These are phyloP conservation scores for Orbilia quercus DNA, from an alignment of 2,329 filamentous ascomycete genomes.

Conservation along the genomic window DNA sequence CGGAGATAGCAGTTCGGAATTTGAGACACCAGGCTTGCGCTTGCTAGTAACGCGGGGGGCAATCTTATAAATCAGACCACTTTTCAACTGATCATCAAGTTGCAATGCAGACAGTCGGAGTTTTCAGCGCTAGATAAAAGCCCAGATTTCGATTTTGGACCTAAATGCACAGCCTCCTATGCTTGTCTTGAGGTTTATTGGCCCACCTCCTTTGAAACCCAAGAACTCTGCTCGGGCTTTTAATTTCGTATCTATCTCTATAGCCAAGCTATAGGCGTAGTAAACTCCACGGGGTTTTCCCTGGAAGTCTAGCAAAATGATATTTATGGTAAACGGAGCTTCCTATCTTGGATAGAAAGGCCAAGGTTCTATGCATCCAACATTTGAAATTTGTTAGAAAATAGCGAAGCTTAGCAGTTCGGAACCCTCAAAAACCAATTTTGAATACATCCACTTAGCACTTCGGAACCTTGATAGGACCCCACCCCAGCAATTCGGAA, in stretches of 20 bases:
- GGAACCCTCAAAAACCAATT: constrained; percentile 33
- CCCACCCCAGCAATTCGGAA: constrained; percentile 49
- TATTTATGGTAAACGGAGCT: not conserved
- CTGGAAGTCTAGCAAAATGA: too few relatives aligned
- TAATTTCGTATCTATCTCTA: not conserved
- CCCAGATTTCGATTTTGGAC: too few relatives aligned
- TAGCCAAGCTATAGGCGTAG: too few relatives aligned
- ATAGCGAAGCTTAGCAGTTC: constrained; percentile 40
- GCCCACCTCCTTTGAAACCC: too few relatives aligned
- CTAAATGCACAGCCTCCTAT: too few relatives aligned
- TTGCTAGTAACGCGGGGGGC: too few relatives aligned
- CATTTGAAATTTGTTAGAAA: constrained; percentile 7
- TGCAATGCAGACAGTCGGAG: too few relatives aligned
- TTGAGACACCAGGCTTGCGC: not conserved
- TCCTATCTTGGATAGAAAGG: not conserved
- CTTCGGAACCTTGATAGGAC: constrained; percentile 47
- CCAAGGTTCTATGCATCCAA: too few relatives aligned
- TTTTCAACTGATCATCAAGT: not conserved
- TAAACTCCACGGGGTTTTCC: too few relatives aligned
- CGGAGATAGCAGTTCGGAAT: constrained; percentile 20
- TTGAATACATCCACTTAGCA: constrained; percentile 27
- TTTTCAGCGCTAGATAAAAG: too few relatives aligned
- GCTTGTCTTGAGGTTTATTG: too few relatives aligned
- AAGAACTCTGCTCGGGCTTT: not conserved
- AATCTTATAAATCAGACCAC: constrained; percentile 5